Base-by-base conservation (phyloP, 495 filamentous ascomycete genomes). In the Penicillium lividum region DNA sequence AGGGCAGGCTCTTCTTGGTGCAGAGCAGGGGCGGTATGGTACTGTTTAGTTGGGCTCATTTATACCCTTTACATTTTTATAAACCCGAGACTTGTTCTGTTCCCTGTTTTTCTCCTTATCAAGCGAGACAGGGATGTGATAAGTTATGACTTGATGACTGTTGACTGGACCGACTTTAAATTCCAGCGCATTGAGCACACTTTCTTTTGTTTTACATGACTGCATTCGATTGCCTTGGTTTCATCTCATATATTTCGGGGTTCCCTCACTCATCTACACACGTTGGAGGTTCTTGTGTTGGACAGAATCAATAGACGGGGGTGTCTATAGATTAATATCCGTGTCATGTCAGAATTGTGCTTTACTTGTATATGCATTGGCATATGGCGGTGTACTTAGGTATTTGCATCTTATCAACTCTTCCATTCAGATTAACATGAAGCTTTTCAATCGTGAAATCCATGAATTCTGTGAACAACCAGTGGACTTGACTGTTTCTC, bases 1-100 rank as follows among this genome's bases (percentile, higher is more conserved):
- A 43, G 64, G 60, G 7, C 73, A 71, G 54, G 60, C 67, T 56
- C 62, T 77, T n/a, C 61, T 77, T n/a, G 61, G 59, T 10, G 51
- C 61, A 9, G 75, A 68, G 5, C 63, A 61, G 16, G 66, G 63
- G 11, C 66, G 66, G 59, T 77, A 77, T 50, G 75, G 75, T 22
- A 68, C 75, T 53, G 68, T 77, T 43, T 77, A 44, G 66, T 7
- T 7, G 46, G 40, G 11, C 16, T 53, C 15, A 4, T 28, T 38
- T 34, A 16, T 40, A 34, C 16, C 28, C 16, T 47, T 15, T 47
- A 51, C 53, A 42, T 11, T 13, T 47, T 15, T 47, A 48, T 55
- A 42, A 22, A 38, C 50, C 38, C 47, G 51, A 43, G 25, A 44
- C 15, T 50, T 56, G 27, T 42, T 56, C 34, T 27, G 7, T 47